Percentiles rank a stretch among this genome's conserved stretches.
Evolutionary conservation across 2,329 filamentous ascomycete species (phyloP).

Genomic region (Fusarium keratoplasticum): DNA sequence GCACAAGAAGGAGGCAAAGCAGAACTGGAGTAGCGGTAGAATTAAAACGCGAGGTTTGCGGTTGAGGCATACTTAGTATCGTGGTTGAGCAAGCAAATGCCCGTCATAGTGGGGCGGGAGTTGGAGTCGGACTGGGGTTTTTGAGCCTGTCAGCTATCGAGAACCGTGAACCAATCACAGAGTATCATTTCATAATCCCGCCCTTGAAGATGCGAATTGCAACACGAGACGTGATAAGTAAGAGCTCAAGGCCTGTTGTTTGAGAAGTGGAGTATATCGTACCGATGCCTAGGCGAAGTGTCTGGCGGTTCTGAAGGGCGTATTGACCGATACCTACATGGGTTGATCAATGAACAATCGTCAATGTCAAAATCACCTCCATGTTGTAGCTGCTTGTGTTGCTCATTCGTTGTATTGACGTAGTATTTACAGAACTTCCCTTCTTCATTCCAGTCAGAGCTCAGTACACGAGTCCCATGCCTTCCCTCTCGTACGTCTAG

Average conservation of each 20-base stretch:
- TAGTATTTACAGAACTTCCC: constrained; percentile 41
- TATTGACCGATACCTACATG: not conserved
- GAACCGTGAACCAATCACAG: constrained; percentile 28
- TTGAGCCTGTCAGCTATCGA: constrained; percentile 13
- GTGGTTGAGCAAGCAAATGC: constrained; percentile 26
- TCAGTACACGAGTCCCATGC: constrained; percentile 24
- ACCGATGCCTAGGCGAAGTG: not conserved
- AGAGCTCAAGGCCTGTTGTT: not conserved
- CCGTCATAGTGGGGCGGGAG: constrained; percentile 46
- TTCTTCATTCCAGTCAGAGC: constrained; percentile 20
- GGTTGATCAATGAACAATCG: not conserved
- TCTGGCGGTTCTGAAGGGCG: not conserved
- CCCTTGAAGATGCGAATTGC: not conserved
- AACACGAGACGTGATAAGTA: not conserved
- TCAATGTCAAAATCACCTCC: not conserved
- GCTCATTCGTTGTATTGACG: constrained; percentile 39
- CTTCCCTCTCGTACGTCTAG: constrained; percentile 19
- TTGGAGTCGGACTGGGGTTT: constrained; percentile 23
- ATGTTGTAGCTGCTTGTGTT: constrained; percentile 2
- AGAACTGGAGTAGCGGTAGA: constrained; percentile 55
- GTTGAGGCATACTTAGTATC: constrained; percentile 55
- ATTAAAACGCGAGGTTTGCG: constrained; percentile 54
- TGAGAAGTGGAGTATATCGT: not conserved
- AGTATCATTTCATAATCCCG: constrained; percentile 33
- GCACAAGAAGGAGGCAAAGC: constrained; percentile 60